Evolutionary conservation across 805 yeast genomes (phyloP).

Genomic region (Yamadazyma ubonensis): DNA sequence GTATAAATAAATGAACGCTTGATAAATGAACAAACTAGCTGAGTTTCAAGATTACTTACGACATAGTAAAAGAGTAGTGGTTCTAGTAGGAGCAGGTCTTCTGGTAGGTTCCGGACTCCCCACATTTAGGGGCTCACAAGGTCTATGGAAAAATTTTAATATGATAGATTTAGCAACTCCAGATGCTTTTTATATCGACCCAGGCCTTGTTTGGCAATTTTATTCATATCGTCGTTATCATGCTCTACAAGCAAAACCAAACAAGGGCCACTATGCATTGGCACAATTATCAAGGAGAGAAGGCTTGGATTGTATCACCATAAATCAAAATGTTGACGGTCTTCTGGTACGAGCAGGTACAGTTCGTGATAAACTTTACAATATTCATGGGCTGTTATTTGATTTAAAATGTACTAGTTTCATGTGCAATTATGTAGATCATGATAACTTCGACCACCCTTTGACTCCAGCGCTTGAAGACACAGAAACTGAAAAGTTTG

Average conservation of each 20-base stretch:
- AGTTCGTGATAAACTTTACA: conserved; percentile 49
- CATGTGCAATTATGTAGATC: conserved; percentile 60
- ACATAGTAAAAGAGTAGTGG: conserved; percentile 50
- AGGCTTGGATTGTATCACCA: conserved; percentile 50
- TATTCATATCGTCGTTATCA: conserved; percentile 66
- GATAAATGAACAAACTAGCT: conserved; percentile 12
- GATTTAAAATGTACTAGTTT: conserved; percentile 73
- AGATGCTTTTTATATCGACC: conserved; percentile 81
- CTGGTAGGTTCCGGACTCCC: conserved; percentile 76
- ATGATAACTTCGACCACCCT: conserved; percentile 55
- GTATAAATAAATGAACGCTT: no score
- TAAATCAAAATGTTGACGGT: conserved; percentile 86
- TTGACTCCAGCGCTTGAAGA: conserved; percentile 52
- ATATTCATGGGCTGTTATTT: conserved; percentile 79
- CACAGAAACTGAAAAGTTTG: conserved; percentile 32
- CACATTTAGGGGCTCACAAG: conserved; percentile 69
- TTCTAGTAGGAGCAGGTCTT: conserved; percentile 80
- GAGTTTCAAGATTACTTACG: conserved; percentile 53
- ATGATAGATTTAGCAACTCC: conserved; percentile 88
- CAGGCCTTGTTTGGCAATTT: conserved; percentile 88
- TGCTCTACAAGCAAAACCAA: conserved; percentile 70
- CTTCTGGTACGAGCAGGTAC: conserved; percentile 67
- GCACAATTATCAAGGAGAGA: conserved; percentile 52
- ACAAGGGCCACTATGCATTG: conserved; percentile 68
- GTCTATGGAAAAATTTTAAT: conserved; percentile 74